A percentile compares a stretch with the other conserved stretches of the same genome.
phyloP scores from a whole-genome alignment of 306 rosid species.

The Macrotyloma uniflorum region DNA sequence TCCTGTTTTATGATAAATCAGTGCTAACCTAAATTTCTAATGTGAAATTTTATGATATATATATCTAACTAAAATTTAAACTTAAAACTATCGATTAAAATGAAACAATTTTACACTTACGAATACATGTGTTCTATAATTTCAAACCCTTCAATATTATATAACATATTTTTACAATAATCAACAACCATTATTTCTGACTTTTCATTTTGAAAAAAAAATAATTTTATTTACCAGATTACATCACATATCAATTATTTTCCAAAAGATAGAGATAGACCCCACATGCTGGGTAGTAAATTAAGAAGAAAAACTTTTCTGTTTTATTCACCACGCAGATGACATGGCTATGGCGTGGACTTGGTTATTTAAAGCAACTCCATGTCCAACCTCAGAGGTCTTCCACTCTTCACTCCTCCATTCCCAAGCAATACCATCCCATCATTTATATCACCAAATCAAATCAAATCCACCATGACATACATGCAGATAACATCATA shows the following conservation, averaged over 20 bases:
- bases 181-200: not conserved
- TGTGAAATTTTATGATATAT: too few relatives aligned
- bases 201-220: too few relatives aligned
- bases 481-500: not conserved
- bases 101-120: too few relatives aligned
- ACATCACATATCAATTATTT: too few relatives aligned
- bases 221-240: too few relatives aligned
- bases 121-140: too few relatives aligned
- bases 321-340: constrained; percentile 14
- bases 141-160: not conserved
- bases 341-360: constrained; percentile 15
- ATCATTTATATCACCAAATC: not conserved
- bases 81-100: too few relatives aligned
- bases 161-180: too few relatives aligned
- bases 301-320: not conserved
- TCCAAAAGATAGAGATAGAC: not conserved
- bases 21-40: too few relatives aligned
- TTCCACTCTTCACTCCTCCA: not conserved
- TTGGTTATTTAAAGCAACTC: constrained; percentile 25
- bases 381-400: not conserved
- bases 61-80: too few relatives aligned
- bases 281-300: not conserved
- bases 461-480: constrained; percentile 3
- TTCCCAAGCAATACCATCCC: too few relatives aligned
- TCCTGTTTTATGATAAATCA: too few relatives aligned